Percentiles rank a stretch among this genome's conserved stretches.
phyloP scores from a whole-genome alignment of 176 grass and related monocot species.

The Hyparrhenia diplandra region DNA sequence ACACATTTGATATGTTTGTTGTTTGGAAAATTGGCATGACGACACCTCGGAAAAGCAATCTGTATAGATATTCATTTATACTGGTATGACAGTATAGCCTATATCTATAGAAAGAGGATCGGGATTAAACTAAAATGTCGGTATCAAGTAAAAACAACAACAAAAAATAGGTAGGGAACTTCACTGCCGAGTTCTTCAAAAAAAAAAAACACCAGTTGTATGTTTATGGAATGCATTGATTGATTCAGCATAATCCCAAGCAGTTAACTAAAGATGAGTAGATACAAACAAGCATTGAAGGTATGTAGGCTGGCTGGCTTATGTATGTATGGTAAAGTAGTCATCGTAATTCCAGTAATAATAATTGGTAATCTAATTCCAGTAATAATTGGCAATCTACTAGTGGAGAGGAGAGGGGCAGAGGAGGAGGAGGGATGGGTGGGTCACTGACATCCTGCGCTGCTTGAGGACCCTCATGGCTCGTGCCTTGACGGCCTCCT shows the following conservation, averaged over 20 bases:
- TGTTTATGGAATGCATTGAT: not conserved
- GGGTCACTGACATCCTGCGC: slow-evolving; percentile 60
- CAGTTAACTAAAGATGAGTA: not conserved
- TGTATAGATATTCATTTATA: not conserved
- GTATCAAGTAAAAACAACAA: not conserved
- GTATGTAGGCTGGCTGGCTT: not conserved
- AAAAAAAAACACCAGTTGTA: not conserved
- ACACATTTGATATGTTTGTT: not conserved
- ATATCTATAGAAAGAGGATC: not conserved
- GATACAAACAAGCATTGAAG: not conserved
- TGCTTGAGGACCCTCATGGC: slow-evolving; percentile 98
- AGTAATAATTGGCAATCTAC: too few relatives aligned
- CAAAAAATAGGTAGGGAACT: too few relatives aligned
- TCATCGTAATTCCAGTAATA: not conserved
- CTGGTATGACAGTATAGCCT: not conserved
- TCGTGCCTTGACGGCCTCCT: slow-evolving; percentile 89
- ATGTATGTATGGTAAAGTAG: not conserved
- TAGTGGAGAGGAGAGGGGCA: not conserved
- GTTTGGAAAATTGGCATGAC: not conserved
- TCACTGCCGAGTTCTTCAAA: too few relatives aligned
- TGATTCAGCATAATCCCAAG: not conserved
- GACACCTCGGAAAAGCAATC: not conserved
- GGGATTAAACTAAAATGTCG: not conserved
- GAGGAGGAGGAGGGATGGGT: not conserved
- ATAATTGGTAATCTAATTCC: too few relatives aligned